Evolutionary conservation across 306 rosid genomes (phyloP), one percentile per base, ranked within the genome.

Genomic region (Medicago lupulina): DNA sequence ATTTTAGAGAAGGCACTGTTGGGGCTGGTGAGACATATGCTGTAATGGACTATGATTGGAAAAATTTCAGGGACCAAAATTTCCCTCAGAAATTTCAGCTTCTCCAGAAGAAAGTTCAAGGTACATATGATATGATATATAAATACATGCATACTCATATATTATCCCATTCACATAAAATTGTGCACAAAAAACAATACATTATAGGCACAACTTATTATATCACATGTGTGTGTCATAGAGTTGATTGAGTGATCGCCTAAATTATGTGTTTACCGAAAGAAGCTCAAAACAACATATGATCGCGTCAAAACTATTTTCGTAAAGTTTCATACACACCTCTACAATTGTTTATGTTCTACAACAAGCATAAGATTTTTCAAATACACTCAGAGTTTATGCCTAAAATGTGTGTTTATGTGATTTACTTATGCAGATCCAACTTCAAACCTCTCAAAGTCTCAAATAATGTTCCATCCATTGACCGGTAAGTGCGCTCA

Each of bases 71-170:
- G 8, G 79, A 82, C 67, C 84, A 80, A 4, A 28, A 75, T 18
- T 83, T 84, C 51, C 34, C 75, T 0, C 21, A 67, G 15, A 80
- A 76, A 68, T 81, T 88, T 49, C 82, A 84, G 15, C 88, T 88
- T 40, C 21, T 73, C 8, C 76, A 82, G 21, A 77, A 76, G 31
- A 36, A 44, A 0, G 25, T 74, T 58, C 84, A 80, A 84, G 90
- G 90, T 85, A 59, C 4, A 12, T 8, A 76, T 61, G 41, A 28
- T 28, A 60, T 31, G 10, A 31, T 7, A 21, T 17, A 21, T 23
- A 23, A 23, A 23, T 23, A 6, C 31, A 46, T 68, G 2, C 40
- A 44, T 67, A 43, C 55, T 14, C 39, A 68, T 7, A 67, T 28
- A 28, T 34, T 60, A 60, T 60, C 19, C 28, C 67, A 60, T 60